Percentiles rank a stretch among this genome's conserved stretches.
Conservation (phyloP, 768 basidiomycete species). For the Tulasnella sp. region DNA sequence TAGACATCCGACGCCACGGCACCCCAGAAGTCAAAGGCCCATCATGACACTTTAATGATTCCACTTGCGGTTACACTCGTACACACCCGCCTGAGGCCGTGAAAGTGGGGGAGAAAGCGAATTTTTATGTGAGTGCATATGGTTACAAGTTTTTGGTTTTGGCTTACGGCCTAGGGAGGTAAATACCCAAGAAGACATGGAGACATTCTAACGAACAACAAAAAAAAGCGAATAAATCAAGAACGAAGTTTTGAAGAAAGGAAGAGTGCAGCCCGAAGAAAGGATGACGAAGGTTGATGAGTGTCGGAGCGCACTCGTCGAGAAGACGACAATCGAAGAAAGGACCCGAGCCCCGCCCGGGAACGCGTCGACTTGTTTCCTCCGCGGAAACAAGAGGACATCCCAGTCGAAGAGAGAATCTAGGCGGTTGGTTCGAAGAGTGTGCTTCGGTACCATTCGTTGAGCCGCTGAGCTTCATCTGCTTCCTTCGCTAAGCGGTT, state of each 20-base stretch:
- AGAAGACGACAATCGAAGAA: not conserved
- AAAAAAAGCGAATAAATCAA: conserved; percentile 3
- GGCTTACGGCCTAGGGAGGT: not conserved
- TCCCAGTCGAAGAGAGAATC: not conserved
- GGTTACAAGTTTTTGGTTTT: conserved; percentile 3
- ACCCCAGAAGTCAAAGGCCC: conserved; percentile 13
- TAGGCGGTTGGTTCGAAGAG: conserved; percentile 34
- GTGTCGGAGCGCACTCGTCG: conserved; percentile 11
- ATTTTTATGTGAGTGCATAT: not conserved
- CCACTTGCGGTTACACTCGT: not conserved
- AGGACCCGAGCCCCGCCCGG: conserved; percentile 13
- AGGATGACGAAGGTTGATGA: not conserved
- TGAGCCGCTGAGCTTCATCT: conserved; percentile 30
- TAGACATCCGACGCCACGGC: conserved; percentile 21
- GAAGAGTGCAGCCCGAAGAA: not conserved
- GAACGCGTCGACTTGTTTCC: not conserved
- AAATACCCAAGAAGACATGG: conserved; percentile 12
- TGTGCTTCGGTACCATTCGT: conserved; percentile 31
- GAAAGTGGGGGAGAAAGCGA: not conserved
- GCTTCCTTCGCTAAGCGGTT: not conserved
- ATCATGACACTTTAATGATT: not conserved
- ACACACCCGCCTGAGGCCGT: not conserved
- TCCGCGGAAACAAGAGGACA: conserved; percentile 1
- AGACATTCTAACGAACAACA: not conserved
- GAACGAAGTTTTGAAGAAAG: not conserved